Conservation (phyloP, 306 rosid species). For the Pachyrhizus erosus region DNA sequence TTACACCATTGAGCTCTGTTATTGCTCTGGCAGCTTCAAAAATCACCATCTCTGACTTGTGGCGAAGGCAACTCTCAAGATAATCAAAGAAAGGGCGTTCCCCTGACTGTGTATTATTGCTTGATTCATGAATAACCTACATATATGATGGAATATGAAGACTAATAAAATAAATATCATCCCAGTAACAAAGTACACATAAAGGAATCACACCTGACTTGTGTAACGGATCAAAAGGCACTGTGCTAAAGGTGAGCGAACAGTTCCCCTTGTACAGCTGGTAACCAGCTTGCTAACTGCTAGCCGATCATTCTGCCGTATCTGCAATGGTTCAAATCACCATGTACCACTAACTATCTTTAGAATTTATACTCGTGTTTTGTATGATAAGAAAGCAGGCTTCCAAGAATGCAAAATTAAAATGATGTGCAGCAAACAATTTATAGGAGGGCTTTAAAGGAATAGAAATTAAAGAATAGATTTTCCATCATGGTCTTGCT, state of each 20-base stretch:
- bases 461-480: conserved; percentile 19
- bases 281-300: conserved; percentile 99
- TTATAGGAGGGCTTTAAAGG: conserved; percentile 11
- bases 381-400: conserved; percentile 4
- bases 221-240: conserved; percentile 97
- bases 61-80: conserved; percentile 98
- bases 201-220: conserved; percentile 76
- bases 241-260: conserved; percentile 95
- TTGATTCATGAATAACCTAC: conserved; percentile 91
- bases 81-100: conserved; percentile 96
- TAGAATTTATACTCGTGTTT: conserved; percentile 14
- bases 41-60: conserved; percentile 98
- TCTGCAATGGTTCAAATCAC: conserved; percentile 63
- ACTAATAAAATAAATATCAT: conserved; percentile 20
- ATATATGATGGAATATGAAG: conserved; percentile 30
- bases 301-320: conserved; percentile 94
- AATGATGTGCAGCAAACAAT: background rate
- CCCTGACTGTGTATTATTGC: conserved; percentile 72
- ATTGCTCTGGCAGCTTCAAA: conserved; percentile 99
- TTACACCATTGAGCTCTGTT: conserved; percentile 89
- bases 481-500: conserved; percentile 9
- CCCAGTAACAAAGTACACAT: conserved; percentile 10
- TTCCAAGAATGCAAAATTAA: conserved; percentile 24
- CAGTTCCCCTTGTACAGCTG: conserved; percentile 92
- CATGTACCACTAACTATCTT: conserved; percentile 44